Percentiles rank a stretch among this genome's conserved stretches.
These are phyloP conservation scores for Forsythia viridissima DNA, from an alignment of 257 asterid species.

Conservation along the genomic window DNA sequence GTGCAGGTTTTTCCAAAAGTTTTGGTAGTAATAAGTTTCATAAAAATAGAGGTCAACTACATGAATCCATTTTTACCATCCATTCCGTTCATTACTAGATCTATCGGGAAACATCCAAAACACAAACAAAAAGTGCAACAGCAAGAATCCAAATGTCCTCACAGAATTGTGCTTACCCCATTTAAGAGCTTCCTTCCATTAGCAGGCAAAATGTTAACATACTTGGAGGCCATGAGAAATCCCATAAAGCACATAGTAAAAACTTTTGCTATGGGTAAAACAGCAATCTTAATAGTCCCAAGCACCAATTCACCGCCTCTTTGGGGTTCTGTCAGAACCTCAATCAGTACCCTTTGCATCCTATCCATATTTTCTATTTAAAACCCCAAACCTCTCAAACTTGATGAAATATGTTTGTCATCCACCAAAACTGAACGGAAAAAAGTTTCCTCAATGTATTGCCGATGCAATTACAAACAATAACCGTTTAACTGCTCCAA, in stretches of 20 bases:
- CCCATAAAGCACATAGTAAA: conserved; percentile 94
- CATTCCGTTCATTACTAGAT: background rate
- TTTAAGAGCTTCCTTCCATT: conserved; percentile 95
- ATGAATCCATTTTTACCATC: background rate
- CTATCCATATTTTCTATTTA: conserved; percentile 44
- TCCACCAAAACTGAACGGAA: too few relatives aligned
- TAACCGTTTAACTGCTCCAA: background rate
- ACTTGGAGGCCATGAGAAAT: conserved; percentile 91
- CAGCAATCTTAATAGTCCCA: conserved; percentile 81
- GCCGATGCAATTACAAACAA: background rate
- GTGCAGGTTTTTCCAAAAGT: background rate
- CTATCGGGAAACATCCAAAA: background rate
- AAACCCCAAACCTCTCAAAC: too few relatives aligned
- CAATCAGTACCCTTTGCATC: conserved; percentile 54
- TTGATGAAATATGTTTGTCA: too few relatives aligned
- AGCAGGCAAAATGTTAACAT: conserved; percentile 75
- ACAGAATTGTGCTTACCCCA: conserved; percentile 56
- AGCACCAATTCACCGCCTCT: conserved; percentile 70
- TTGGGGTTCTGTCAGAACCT: conserved; percentile 67
- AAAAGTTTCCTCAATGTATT: too few relatives aligned
- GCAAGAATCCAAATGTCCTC: background rate
- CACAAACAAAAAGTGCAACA: background rate
- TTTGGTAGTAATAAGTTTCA: background rate
- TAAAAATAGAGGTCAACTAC: background rate
- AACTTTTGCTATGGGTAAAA: conserved; percentile 93